Percentiles rank a stretch among this genome's conserved stretches.
Evolutionary conservation across 2,329 filamentous ascomycete genomes (phyloP).

Genomic region (Paecilomyces niveus): DNA sequence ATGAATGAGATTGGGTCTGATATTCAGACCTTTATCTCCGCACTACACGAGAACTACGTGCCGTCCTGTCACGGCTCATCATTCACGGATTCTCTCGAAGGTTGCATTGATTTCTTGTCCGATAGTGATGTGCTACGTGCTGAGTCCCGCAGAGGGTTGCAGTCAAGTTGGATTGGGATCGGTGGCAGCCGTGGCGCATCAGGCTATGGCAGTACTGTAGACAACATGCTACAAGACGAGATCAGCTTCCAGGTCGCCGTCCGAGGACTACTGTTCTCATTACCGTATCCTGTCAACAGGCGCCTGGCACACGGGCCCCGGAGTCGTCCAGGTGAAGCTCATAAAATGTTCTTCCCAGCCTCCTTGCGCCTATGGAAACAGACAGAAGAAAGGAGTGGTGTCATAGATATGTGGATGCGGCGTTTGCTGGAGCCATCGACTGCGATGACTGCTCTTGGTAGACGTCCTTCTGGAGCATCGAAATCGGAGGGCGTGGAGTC

Average conservation of each 20-base stretch:
- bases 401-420: slow-evolving; percentile 45
- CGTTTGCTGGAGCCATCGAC: slow-evolving; percentile 26
- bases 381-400: slow-evolving; percentile 70
- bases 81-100: slow-evolving; percentile 70
- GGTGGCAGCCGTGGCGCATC: slow-evolving; percentile 45
- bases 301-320: slow-evolving; percentile 31
- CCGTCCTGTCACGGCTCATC: slow-evolving; percentile 65
- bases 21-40: slow-evolving; percentile 79
- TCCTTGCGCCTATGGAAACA: slow-evolving; percentile 77
- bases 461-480: not conserved
- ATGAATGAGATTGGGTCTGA: slow-evolving; percentile 93
- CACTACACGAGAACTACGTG: slow-evolving; percentile 88
- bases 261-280: slow-evolving; percentile 73
- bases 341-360: slow-evolving; percentile 88
- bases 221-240: slow-evolving; percentile 82
- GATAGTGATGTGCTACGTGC: slow-evolving; percentile 79
- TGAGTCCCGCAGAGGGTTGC: slow-evolving; percentile 43
- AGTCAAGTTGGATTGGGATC: slow-evolving; percentile 41
- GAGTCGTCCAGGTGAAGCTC: slow-evolving; percentile 49
- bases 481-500: slow-evolving; percentile 25
- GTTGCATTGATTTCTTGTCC: slow-evolving; percentile 80
- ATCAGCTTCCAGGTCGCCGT: slow-evolving; percentile 89
- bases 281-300: slow-evolving; percentile 78
- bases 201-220: slow-evolving; percentile 55
- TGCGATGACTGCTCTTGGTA: slow-evolving; percentile 37